Conservation (phyloP, 2,329 filamentous ascomycete species). For the Talaromyces verruculosus region DNA sequence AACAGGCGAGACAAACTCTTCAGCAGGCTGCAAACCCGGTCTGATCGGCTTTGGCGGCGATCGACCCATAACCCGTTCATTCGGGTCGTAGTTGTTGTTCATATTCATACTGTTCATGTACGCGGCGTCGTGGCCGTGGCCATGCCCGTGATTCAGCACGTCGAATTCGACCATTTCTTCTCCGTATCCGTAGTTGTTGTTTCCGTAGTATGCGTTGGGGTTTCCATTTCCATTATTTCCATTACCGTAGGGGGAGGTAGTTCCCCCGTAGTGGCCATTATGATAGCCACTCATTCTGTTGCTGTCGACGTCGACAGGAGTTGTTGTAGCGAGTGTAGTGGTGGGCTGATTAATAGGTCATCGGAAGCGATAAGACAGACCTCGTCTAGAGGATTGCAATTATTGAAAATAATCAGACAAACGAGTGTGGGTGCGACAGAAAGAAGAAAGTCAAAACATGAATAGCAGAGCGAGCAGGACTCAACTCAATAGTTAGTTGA, state of each 20-base stretch:
- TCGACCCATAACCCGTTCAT: neutral
- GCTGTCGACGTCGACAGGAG: neutral
- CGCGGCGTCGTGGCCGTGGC: slow-evolving; percentile 21
- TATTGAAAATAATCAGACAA: neutral
- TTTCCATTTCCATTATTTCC: slow-evolving; percentile 7
- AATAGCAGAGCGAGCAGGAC: neutral
- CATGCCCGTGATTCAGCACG: slow-evolving; percentile 19
- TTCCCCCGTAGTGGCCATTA: slow-evolving; percentile 4
- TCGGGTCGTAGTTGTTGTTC: slow-evolving; percentile 26
- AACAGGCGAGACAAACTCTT: slow-evolving; percentile 26
- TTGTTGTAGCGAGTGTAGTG: slow-evolving; percentile 5
- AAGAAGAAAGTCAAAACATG: slow-evolving; percentile 15
- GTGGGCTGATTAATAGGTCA: slow-evolving; percentile 5
- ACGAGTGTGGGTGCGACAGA: slow-evolving; percentile 9
- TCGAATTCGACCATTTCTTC: slow-evolving; percentile 33
- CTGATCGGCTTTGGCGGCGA: slow-evolving; percentile 28
- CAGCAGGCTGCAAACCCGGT: slow-evolving; percentile 27
- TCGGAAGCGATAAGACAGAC: slow-evolving; percentile 5
- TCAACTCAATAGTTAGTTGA: neutral
- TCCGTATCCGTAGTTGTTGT: slow-evolving; percentile 25
- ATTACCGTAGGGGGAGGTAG: slow-evolving; percentile 8
- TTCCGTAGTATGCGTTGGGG: slow-evolving; percentile 13
- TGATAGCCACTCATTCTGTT: slow-evolving; percentile 14
- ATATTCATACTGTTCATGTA: slow-evolving; percentile 17
- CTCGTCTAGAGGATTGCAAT: neutral